Base-by-base conservation (phyloP, 2,329 filamentous ascomycete genomes). In the Fusarium citri region DNA sequence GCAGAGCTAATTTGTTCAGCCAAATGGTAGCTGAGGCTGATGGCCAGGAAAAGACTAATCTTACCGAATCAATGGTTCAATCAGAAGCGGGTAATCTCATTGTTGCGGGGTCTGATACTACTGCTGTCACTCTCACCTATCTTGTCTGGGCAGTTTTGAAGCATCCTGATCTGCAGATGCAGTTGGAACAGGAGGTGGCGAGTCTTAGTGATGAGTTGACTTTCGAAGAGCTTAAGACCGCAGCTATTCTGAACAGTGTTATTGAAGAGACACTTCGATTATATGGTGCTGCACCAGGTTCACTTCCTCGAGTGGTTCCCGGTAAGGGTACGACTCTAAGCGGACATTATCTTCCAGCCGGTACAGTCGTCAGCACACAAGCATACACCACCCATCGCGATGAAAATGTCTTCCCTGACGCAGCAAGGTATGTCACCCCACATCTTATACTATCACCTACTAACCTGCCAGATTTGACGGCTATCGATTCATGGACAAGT, bases 261-360 rank as follows among this genome's bases (percentile, higher is more conserved):
- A 60, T 72, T 3, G 58, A 67, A 12, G 69, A 72, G 9, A 64
- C 66, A 0, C 26, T 72, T 2, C 25, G 69, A 3, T 23, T 72
- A 0, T 72, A 72, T 11, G 69, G 69, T 0, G 69, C 69, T 2
- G 69, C 69, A 1, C 66, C 66, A 8, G 69, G 66, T 14, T 50
- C 48, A 4, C 23, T 68, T 5, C 69, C 69, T 0, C 51, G 69
- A 0, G 28, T 46, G 1, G 69, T 68, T 1, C 69, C 69, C 1
- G 25, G 28, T 0, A 56, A 57, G 4, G 64, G 67, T 0, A 30
- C 55, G 3, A 45, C 54, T 1, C 18, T 68, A 0, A 41, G 50
- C 1, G 51, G 51, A 0, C 22, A 66, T 12, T 42, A 31, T 2
- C 37, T 71, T 2, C 67, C 68, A 0, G 14, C 31, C 0, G 68